These are phyloP conservation scores for Conringia planisiliqua DNA, from an alignment of 345 rosid species.

Conservation along the genomic window DNA sequence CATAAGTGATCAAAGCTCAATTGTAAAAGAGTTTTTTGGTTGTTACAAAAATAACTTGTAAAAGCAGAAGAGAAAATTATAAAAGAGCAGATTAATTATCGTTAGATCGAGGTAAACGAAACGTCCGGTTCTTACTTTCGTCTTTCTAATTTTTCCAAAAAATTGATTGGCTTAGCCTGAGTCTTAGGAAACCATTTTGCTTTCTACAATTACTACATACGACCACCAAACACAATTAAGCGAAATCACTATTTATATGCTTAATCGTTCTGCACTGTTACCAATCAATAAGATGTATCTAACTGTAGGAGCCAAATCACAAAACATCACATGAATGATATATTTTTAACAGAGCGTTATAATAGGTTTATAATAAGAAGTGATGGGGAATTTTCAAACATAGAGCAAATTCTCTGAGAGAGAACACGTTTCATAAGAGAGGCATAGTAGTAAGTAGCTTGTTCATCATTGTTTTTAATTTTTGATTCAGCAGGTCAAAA, in stretches of 20 bases:
- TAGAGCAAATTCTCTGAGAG: conserved; percentile 8
- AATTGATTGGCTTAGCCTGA: conserved; percentile 13
- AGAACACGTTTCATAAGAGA: not conserved
- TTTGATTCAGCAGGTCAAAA: conserved; percentile 63
- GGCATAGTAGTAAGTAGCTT: not conserved
- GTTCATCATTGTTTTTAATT: not conserved
- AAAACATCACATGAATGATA: conserved; percentile 23
- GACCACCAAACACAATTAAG: too few relatives aligned
- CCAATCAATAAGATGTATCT: not conserved
- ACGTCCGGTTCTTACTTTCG: conserved; percentile 10
- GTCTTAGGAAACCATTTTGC: not conserved
- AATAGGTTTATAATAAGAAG: not conserved
- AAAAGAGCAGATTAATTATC: not conserved
- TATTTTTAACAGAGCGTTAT: not conserved
- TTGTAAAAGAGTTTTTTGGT: not conserved
- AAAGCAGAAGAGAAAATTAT: not conserved
- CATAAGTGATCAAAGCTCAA: not conserved
- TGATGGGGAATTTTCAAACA: not conserved
- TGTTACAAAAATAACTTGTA: not conserved
- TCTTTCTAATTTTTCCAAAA: not conserved
- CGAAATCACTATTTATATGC: too few relatives aligned
- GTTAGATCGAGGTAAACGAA: not conserved
- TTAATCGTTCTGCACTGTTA: not conserved
- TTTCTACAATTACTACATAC: not conserved
- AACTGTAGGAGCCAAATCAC: not conserved